phyloP scores from a whole-genome alignment of 345 rosid genomes.

The Eucalyptus decipiens region DNA sequence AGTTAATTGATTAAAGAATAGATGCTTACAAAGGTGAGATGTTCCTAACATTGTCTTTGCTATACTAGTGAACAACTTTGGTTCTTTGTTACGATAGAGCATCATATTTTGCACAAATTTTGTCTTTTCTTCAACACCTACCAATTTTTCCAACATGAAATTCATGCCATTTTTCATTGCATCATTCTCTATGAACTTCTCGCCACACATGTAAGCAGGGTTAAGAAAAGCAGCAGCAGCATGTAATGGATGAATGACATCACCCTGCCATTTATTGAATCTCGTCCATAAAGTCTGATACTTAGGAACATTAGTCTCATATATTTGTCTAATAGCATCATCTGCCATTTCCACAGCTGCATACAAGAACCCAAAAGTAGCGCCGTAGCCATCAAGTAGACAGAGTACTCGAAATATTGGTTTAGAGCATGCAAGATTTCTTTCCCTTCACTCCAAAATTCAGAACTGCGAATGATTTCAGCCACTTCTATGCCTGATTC shows the following conservation, averaged over 20 bases:
- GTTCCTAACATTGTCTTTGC: neutral
- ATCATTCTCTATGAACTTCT: neutral
- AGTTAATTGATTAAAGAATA: no score
- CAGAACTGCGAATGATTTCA: neutral
- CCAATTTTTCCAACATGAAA: neutral
- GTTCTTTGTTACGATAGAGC: neutral
- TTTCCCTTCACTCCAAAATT: neutral
- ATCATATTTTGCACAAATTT: neutral
- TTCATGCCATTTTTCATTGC: neutral
- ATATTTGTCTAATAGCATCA: neutral
- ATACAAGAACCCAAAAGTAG: neutral
- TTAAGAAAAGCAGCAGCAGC: neutral
- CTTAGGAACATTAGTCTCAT: neutral
- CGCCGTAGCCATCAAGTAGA: neutral
- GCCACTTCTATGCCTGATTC: neutral
- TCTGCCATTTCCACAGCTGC: neutral
- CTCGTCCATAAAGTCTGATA: neutral
- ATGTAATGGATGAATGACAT: neutral
- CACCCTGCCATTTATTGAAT: neutral
- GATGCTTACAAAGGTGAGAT: neutral
- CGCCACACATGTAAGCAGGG: neutral
- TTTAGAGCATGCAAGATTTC: neutral
- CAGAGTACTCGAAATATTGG: neutral
- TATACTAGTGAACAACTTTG: neutral
- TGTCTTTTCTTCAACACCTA: neutral